Base-by-base conservation (phyloP, 2,329 filamentous ascomycete species). In the Xylariaceae sp. region DNA sequence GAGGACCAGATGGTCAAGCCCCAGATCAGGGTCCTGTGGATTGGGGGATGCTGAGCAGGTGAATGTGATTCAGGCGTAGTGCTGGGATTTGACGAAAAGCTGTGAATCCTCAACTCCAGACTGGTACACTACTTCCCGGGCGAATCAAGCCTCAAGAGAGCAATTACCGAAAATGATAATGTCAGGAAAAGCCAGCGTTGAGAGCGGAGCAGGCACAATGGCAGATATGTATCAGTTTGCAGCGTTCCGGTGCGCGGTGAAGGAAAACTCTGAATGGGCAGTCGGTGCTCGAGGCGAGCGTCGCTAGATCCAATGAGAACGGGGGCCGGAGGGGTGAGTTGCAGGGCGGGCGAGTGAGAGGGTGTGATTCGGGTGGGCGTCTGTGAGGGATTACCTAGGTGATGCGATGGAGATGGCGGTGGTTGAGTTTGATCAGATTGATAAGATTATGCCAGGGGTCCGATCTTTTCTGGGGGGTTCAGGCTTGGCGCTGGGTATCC, bases 381-480 rank as follows among this genome's bases (percentile, higher is more conserved):
- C 22, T 28, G 48, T 10, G 31, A 17, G 44, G 51, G 55, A 56
- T 51, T 53, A n/a, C n/a, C n/a, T n/a, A 56, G 54, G 39, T 50
- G 51, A 52, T 33, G 31, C 22, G 52, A 51, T 38, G 53, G 42
- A 45, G 43, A 45, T 43, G 47, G 50, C 50, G 56, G 53, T 57
- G 57, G 57, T 61, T 63, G 62, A 56, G 58, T 66, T 66, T 69
- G 66, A 69, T 69, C 66, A 67, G 66, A 69, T 69, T 69, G 66
- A 69, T 69, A 68, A 69, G 66, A 69, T 69, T 68, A 69, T 61
- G 58, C 54, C 59, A 38, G 16, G 33, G 60, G 58, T 48, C 51
- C 59, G 53, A 31, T 13, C 33, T 45, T 28, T 45, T 54, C 42
- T 13, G 12, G 13, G 18, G 14, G 5, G n/a, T n/a, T n/a, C n/a